Percentiles rank a stretch among this genome's conserved stretches.
phyloP scores from a whole-genome alignment of 306 rosid species.

The Acacia confusa region DNA sequence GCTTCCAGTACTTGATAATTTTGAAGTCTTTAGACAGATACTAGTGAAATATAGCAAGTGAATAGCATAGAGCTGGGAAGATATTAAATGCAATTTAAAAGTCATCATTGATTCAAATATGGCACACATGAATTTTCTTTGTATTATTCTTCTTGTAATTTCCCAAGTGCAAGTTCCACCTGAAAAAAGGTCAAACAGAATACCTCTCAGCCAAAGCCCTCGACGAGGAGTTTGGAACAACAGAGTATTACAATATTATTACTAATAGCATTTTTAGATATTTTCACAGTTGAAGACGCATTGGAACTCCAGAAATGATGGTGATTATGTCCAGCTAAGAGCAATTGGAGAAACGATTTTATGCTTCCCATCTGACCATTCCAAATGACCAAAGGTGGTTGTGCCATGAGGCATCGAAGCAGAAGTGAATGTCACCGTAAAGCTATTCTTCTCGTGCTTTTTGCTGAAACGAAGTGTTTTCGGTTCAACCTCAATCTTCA shows the following conservation, averaged over 20 bases:
- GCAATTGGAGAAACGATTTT: conserved; percentile 75
- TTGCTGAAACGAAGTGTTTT: conserved; percentile 52
- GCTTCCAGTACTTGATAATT: background rate
- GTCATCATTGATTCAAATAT: background rate
- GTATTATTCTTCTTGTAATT: conserved; percentile 30
- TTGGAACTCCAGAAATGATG: background rate
- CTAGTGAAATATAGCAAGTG: background rate
- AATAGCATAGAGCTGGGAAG: background rate
- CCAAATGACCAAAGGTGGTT: conserved; percentile 60
- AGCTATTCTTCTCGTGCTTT: conserved; percentile 58
- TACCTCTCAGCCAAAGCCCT: background rate
- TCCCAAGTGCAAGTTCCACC: background rate
- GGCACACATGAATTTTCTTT: conserved; percentile 23
- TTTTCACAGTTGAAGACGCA: conserved; percentile 4
- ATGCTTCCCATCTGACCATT: conserved; percentile 92
- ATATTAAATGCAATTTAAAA: conserved; percentile 14
- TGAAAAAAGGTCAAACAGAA: background rate
- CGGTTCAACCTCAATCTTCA: conserved; percentile 74
- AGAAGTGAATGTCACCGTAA: conserved; percentile 65
- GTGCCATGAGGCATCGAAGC: conserved; percentile 62
- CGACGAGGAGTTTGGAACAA: background rate
- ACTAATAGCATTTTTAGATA: conserved; percentile 24
- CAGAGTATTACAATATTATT: background rate
- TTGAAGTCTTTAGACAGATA: background rate
- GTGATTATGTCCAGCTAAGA: conserved; percentile 66